Evolutionary conservation across 106 monocot genomes (phyloP).

Genomic region (Allium cepa): DNA sequence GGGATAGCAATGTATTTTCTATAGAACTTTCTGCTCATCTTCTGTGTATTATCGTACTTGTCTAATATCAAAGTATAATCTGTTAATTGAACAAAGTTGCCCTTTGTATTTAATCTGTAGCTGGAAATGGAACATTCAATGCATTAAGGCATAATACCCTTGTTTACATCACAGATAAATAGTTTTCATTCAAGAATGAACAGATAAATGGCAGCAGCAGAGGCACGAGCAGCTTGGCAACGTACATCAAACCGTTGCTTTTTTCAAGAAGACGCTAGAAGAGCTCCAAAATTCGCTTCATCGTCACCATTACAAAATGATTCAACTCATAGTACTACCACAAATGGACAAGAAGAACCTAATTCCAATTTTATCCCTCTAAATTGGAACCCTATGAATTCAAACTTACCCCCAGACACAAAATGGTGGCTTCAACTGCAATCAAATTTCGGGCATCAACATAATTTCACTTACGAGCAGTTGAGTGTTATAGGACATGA

Average conservation of each 20-base stretch:
- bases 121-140: too few species aligned
- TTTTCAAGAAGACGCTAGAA: slow-evolving; percentile 92
- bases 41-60: too few species aligned
- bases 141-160: too few species aligned
- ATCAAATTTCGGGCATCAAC: slow-evolving; percentile 51
- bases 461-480: slow-evolving; percentile 34
- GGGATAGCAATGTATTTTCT: too few species aligned
- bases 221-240: slow-evolving; percentile 92
- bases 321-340: slow-evolving; percentile 18
- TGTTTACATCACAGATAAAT: too few species aligned
- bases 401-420: slow-evolving; percentile 46
- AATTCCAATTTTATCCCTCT: slow-evolving; percentile 28
- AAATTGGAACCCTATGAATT: slow-evolving; percentile 32
- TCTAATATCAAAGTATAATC: too few species aligned
- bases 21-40: too few species aligned
- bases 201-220: slow-evolving; percentile 71
- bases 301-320: slow-evolving; percentile 33
- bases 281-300: slow-evolving; percentile 81
- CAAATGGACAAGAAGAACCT: slow-evolving; percentile 18
- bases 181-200: slow-evolving; percentile 3
- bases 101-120: too few species aligned
- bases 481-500: slow-evolving; percentile 20
- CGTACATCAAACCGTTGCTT: slow-evolving; percentile 66
- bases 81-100: too few species aligned
- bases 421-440: slow-evolving; percentile 78